Evolutionary conservation across 805 yeast genomes (phyloP).

Genomic region (Cyberlindnera galapagoensis): DNA sequence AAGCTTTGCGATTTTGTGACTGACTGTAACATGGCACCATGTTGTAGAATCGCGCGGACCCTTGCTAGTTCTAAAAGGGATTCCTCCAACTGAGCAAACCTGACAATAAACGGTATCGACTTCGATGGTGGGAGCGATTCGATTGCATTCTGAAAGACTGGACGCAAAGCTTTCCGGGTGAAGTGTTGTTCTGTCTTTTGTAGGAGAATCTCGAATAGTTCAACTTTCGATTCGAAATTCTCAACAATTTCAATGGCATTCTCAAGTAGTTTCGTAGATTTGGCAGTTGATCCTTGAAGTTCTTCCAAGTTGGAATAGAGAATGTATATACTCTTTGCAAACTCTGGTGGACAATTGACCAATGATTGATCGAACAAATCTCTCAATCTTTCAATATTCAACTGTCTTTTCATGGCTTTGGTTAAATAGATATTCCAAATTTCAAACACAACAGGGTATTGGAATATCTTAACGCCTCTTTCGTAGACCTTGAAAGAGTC

Average conservation of each 20-base stretch:
- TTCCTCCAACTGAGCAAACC: slow-evolving; percentile 55
- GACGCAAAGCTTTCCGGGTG: slow-evolving; percentile 39
- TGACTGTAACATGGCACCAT: slow-evolving; percentile 40
- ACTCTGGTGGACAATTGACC: slow-evolving; percentile 39
- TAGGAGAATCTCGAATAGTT: slow-evolving; percentile 38
- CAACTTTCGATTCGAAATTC: slow-evolving; percentile 26
- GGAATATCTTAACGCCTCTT: slow-evolving; percentile 55
- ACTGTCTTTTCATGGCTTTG: slow-evolving; percentile 33
- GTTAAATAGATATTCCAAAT: slow-evolving; percentile 66
- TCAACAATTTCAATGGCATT: slow-evolving; percentile 31
- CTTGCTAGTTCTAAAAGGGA: slow-evolving; percentile 45
- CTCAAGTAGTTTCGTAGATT: slow-evolving; percentile 42
- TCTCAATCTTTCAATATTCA: slow-evolving; percentile 49
- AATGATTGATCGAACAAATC: slow-evolving; percentile 71
- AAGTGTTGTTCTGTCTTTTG: slow-evolving; percentile 32
- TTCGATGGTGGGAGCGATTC: slow-evolving; percentile 37
- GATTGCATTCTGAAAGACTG: slow-evolving; percentile 47
- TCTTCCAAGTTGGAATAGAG: slow-evolving; percentile 61
- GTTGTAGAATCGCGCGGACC: slow-evolving; percentile 56
- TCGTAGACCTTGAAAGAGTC: slow-evolving; percentile 60
- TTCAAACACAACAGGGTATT: slow-evolving; percentile 55
- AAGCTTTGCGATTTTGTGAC: slow-evolving; percentile 28
- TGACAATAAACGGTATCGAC: slow-evolving; percentile 37
- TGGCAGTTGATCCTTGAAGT: slow-evolving; percentile 41
- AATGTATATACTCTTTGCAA: slow-evolving; percentile 43